Base-by-base conservation (phyloP, 1,139 yeast genomes). In the Pichia sp. region DNA sequence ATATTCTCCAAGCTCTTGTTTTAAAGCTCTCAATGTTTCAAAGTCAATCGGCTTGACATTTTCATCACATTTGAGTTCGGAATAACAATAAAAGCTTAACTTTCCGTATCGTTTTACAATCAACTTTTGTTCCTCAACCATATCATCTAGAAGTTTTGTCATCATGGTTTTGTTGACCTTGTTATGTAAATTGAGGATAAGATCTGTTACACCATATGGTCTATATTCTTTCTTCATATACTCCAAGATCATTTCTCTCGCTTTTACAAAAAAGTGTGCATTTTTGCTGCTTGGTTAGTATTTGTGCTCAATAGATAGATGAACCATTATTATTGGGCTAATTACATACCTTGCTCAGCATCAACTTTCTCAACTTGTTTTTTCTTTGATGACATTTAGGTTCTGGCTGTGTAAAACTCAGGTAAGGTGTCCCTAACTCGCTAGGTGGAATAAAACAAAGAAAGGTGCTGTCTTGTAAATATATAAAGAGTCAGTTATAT, bases 161-260 rank as follows among this genome's bases (percentile, higher is more conserved):
- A 73, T 69, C 26, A 61, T 64, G 7, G 68, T 52, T 56, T 71
- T 74, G 26, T 66, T 62, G 1, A 73, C 57, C 51, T 63, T 63
- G 53, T 68, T 71, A 52, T 73, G 76, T 50, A 74, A 55, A 52
- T 74, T 75, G 43, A 70, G 65, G 10, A 72, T 63, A n/a, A 75
- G 65, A 61, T 75, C 78, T 45, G 68, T 67, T 4, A 71, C 62
- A 0, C 74, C 74, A 57, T 71, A 72, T 8, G 77, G 79, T 53
- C 73, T 67, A 62, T 73, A 75, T 61, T 71, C 76, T 4, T 67
- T 63, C 42, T 61, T 65, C 62, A 76, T 61, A 57, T 75, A 75
- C 4, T 62, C 55, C 58, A 30, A 61, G 54, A 61, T 65, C 10
- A 59, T 7, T 6, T 2, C 15, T 42, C 59, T 61, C 11, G 60